Base-by-base conservation (phyloP, 2,329 filamentous ascomycete species). In the Talaromyces sp. region DNA sequence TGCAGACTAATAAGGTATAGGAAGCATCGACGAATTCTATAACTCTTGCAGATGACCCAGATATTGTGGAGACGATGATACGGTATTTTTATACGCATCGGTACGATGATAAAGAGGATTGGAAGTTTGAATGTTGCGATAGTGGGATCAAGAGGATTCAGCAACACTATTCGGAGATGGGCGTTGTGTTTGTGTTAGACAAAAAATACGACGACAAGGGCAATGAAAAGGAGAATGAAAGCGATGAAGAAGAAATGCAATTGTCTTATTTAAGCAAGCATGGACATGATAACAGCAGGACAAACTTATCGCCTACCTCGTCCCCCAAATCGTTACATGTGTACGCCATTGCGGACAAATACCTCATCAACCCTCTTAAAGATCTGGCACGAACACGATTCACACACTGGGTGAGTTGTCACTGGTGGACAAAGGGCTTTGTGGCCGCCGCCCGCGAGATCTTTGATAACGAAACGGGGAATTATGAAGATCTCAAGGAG, bases 311-410 rank as follows among this genome's bases (percentile, higher is more conserved):
- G 14, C 39, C 58, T 27, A 43, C 47, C 16, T 27, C 47, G 0
- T 19, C 63, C 4, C 66, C 66, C 3, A 57, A 60, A 13, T 68
- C 57, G 22, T 45, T 68, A 33, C 39, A 62, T 35, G 65, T 68
- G 24, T 68, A 66, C 59, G 65, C 67, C 24, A 65, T 68, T 7
- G 67, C 67, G 22, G 67, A 68, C 52, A 68, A 68, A 62, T 68
- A 65, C 22, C 59, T 67, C 7, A 65, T 68, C 9, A 35, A 33
- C 10, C 60, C 65, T 8, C 67, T 68, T 0, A 66, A 66, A 41
- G 59, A 65, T 9, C 41, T 65, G 10, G 67, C 67, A 8, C 65
- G 56, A 13, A 56, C 47, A 13, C 54, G 65, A 16, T 68, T 68
- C 60, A 43, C 62, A 16, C 49, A 57, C 22, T 68, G 67, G 67